A percentile compares a stretch with the other conserved stretches of the same genome.
phyloP scores from a whole-genome alignment of 345 rosid genomes.

The Linum trigynum region DNA sequence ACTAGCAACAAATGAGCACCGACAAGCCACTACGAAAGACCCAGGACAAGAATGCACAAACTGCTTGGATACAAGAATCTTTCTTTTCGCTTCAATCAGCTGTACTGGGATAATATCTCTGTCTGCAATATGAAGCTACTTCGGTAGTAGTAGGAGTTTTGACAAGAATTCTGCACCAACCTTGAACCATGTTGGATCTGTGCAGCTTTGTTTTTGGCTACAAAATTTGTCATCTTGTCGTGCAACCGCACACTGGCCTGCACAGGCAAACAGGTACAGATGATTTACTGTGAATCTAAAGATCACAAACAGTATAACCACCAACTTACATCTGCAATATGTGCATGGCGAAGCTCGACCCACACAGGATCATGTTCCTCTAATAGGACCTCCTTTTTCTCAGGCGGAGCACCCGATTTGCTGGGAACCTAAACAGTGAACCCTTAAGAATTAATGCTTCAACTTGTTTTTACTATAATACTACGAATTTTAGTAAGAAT shows the following conservation, averaged over 20 bases:
- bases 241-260: constrained; percentile 94
- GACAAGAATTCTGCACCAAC: constrained; percentile 30
- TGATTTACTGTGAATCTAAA: constrained; percentile 6
- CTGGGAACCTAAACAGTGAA: constrained; percentile 55
- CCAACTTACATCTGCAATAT: constrained; percentile 80
- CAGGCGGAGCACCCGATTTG: constrained; percentile 72
- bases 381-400: constrained; percentile 92
- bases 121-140: neutral
- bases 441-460: constrained; percentile 24
- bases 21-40: no score
- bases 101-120: neutral
- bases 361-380: constrained; percentile 99
- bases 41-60: no score
- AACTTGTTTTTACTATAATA: constrained; percentile 15
- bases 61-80: no score
- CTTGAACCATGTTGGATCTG: constrained; percentile 92
- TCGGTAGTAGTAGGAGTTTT: neutral
- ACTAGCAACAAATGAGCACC: no score
- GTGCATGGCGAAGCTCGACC: constrained; percentile 98
- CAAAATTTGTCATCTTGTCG: constrained; percentile 87
- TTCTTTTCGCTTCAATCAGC: no score
- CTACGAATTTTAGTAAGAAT: constrained; percentile 10
- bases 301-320: constrained; percentile 10
- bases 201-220: constrained; percentile 96
- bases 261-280: constrained; percentile 17